Base-by-base conservation (phyloP, 257 asterid species). In the Cordia subcordata region DNA sequence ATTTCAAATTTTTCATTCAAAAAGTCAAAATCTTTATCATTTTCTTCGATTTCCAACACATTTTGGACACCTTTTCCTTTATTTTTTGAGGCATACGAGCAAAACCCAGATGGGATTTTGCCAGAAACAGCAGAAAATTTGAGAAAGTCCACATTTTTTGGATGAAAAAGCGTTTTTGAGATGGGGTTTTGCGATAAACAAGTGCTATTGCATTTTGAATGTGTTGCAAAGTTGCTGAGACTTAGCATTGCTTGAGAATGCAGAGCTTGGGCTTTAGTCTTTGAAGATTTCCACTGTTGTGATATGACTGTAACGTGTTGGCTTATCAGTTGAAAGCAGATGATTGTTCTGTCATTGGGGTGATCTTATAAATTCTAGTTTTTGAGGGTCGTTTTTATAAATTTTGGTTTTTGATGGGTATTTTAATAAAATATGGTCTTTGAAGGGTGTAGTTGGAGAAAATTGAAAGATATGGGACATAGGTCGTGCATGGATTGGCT, bases 21-120 rank as follows among this genome's bases (percentile, higher is more conserved):
- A 20, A 42, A 11, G 14, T 68, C 86, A 45, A 35, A 38, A 20
- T 11, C 45, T 12, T 18, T 52, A 18, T 61, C 66, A 10, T 37
- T 19, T 32, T 65, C 73, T 23, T 67, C 86, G 73, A 69, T 58
- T 76, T 81, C 87, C 60, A 70, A 10, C 49, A 47, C 62, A 44
- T 40, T 58, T 61, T 63, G 60, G 17, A 66, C 73, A 20, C 69
- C 78, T 11, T 59, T 74, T 65, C 54, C 58, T 68, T 66, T 60
- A 66, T 68, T 60, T 58, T 72, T 79, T 22, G 47, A 19, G 61
- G 90, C 84, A 46, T 21, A 57, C 27, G 70, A 23, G 79, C 67
- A 47, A 23, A 78, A 58, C 69, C 78, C 85, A 75, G 54, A 53
- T 21, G 57, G 57, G 57, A 13, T 2, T 53, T 53, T 53, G n/a